Evolutionary conservation across 1,139 yeast genomes (phyloP).

Genomic region (Suhomyces wounanorum): DNA sequence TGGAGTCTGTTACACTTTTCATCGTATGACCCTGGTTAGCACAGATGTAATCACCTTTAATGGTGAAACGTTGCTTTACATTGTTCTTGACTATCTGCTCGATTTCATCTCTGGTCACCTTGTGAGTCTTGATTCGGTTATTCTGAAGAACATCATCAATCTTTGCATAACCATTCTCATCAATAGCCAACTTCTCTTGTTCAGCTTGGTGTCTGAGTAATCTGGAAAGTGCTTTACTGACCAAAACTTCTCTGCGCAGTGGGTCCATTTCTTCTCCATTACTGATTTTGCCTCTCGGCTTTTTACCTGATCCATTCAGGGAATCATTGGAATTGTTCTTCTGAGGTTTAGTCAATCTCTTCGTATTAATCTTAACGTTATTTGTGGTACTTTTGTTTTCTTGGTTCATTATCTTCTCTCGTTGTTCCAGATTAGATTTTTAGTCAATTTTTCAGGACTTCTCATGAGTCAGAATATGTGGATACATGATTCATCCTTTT

Average conservation of each 20-base stretch:
- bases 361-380: background rate
- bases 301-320: background rate
- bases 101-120: constrained; percentile 59
- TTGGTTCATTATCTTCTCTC: too few species aligned
- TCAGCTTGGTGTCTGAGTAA: constrained; percentile 82
- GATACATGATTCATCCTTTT: too few species aligned
- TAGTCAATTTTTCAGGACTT: too few species aligned
- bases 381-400: background rate
- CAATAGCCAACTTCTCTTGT: constrained; percentile 67
- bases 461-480: too few species aligned
- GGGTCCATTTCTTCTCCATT: constrained; percentile 6
- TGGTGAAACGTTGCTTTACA: constrained; percentile 67
- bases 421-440: too few species aligned
- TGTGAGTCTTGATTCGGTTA: constrained; percentile 57
- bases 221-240: constrained; percentile 76
- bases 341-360: background rate
- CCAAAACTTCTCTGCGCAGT: constrained; percentile 48
- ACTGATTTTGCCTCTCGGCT: background rate
- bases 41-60: constrained; percentile 51
- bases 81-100: constrained; percentile 61
- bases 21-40: constrained; percentile 95
- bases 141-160: constrained; percentile 56
- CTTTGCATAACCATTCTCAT: constrained; percentile 64
- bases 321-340: background rate
- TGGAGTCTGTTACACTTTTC: constrained; percentile 40